Evolutionary conservation across 192 early-diverging fungal genomes (phyloP).

Genomic region (Umbelopsis sp.): DNA sequence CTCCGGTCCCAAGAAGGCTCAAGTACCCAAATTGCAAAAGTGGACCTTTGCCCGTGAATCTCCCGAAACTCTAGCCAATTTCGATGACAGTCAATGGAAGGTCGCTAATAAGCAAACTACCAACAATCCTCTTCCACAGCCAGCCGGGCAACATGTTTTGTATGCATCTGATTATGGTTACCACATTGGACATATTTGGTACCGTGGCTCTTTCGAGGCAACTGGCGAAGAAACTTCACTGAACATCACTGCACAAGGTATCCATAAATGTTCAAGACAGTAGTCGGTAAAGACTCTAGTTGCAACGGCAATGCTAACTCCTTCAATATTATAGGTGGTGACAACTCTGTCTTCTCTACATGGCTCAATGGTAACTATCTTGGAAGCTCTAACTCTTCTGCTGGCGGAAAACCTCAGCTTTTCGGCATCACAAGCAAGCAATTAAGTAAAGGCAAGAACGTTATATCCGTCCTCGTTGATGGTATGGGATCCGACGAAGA

Average conservation of each 20-base stretch:
- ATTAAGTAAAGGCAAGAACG: constrained; percentile 11
- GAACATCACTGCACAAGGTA: constrained; percentile 24
- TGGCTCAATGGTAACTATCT: constrained; percentile 29
- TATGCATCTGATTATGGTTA: constrained; percentile 26
- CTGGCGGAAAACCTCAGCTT: not conserved
- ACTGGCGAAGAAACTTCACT: constrained; percentile 6
- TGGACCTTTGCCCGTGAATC: constrained; percentile 20
- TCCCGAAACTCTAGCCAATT: not conserved
- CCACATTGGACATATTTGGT: constrained; percentile 27
- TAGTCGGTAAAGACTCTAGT: too few relatives aligned
- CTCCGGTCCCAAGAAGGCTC: not conserved
- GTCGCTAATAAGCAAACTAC: constrained; percentile 11
- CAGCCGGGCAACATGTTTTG: constrained; percentile 16
- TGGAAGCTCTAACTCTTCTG: constrained; percentile 10
- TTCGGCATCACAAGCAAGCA: constrained; percentile 8
- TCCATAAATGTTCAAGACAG: not conserved
- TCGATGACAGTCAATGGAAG: constrained; percentile 16
- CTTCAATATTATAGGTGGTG: not conserved
- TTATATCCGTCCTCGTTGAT: constrained; percentile 23
- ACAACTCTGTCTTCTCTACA: constrained; percentile 16
- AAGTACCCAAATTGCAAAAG: constrained; percentile 9
- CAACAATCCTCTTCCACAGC: constrained; percentile 23
- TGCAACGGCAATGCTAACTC: too few relatives aligned
- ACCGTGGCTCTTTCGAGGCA: constrained; percentile 20
- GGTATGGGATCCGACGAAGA: constrained; percentile 29